These are phyloP conservation scores for Odontarrhena argentea DNA, from an alignment of 345 rosid genomes.

Conservation along the genomic window DNA sequence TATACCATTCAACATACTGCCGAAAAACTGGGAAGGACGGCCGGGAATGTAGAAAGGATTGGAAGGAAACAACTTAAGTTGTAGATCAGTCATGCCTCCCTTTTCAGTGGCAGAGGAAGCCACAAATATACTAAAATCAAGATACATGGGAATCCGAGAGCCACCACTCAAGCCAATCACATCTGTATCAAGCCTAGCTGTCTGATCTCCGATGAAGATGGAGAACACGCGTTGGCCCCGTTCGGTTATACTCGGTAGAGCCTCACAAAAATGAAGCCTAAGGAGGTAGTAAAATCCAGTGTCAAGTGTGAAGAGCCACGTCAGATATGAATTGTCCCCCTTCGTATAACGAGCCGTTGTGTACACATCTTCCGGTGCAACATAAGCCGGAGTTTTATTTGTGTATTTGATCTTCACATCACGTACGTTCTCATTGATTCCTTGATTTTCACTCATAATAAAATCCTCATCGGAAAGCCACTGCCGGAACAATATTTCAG, in stretches of 20 bases:
- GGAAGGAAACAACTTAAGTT: too few relatives aligned
- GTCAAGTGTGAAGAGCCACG: conserved; percentile 42
- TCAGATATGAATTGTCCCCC: too few relatives aligned
- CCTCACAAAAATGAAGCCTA: conserved; percentile 47
- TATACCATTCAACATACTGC: too few relatives aligned
- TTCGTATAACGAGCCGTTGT: not conserved
- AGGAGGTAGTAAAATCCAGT: too few relatives aligned
- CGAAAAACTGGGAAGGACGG: too few relatives aligned
- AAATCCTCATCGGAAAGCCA: conserved; percentile 26
- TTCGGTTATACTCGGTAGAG: not conserved
- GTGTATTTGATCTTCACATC: not conserved
- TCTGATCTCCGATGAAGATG: conserved; percentile 1
- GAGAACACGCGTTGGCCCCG: conserved; percentile 24
- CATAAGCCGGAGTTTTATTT: not conserved
- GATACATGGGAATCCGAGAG: conserved; percentile 30
- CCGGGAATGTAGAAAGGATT: too few relatives aligned
- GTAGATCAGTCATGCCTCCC: too few relatives aligned
- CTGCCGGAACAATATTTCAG: conserved; percentile 42
- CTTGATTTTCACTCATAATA: not conserved
- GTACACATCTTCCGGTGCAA: conserved; percentile 37
- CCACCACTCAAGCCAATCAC: conserved; percentile 34
- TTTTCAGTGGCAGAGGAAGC: too few relatives aligned
- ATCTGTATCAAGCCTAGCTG: not conserved
- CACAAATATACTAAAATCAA: conserved; percentile 28
- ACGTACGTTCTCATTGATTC: accelerated